A percentile compares a stretch with the other conserved stretches of the same genome.
Evolutionary conservation across 306 rosid species (phyloP).

Genomic region (Albizia julibrissin): DNA sequence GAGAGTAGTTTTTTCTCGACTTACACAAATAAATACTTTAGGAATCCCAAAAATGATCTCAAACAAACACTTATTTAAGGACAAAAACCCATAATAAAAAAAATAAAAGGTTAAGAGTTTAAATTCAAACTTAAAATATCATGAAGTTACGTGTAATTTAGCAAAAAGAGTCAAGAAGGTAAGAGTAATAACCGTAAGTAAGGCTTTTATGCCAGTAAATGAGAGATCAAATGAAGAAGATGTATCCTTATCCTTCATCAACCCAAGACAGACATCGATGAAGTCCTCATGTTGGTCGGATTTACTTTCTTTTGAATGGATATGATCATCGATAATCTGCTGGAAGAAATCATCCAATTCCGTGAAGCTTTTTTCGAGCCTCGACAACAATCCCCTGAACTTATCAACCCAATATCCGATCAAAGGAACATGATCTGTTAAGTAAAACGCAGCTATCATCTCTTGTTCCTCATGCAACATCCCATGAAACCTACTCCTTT

Average conservation of each 20-base stretch:
- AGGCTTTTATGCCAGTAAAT: constrained; percentile 33
- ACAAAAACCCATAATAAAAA: no score
- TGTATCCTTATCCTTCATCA: constrained; percentile 3
- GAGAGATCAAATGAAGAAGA: constrained; percentile 37
- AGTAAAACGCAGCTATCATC: constrained; percentile 33
- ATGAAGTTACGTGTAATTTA: no score
- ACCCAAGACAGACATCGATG: constrained; percentile 34
- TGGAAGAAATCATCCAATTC: constrained; percentile 50
- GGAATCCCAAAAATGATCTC: no score
- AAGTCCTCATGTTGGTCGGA: constrained; percentile 25
- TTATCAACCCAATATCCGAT: constrained; percentile 47
- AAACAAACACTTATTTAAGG: no score
- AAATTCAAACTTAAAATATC: no score
- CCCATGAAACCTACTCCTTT: constrained; percentile 35
- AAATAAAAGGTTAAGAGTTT: no score
- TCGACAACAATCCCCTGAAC: constrained; percentile 23
- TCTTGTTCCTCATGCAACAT: constrained; percentile 44
- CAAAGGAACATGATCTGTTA: constrained; percentile 44
- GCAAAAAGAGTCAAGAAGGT: not conserved
- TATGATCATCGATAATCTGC: constrained; percentile 38
- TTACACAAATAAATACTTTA: no score
- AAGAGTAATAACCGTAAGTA: constrained; percentile 38
- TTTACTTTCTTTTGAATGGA: not conserved
- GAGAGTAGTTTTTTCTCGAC: no score
- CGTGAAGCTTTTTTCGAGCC: constrained; percentile 38